Base-by-base conservation (phyloP, 2,329 filamentous ascomycete genomes). In the Aspergillus phoenicis region DNA sequence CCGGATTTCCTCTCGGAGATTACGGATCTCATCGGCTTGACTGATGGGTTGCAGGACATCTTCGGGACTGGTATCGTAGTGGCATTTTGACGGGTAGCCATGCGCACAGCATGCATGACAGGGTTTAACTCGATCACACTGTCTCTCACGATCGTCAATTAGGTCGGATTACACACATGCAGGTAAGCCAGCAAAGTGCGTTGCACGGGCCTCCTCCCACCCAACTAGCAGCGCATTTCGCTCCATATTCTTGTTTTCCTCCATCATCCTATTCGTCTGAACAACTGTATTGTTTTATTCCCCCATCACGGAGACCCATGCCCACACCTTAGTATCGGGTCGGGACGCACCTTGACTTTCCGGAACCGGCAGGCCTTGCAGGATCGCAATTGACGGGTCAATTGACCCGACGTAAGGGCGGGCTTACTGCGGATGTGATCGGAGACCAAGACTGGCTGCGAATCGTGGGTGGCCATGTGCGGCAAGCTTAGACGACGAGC, bases 61-160 rank as follows among this genome's bases (percentile, higher is more conserved):
- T 7, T 73, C 74, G 3, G 71, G 66, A 8, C 68, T 57, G 6
- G 60, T 64, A n/a, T 77, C 74, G 61, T 76, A 77, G 10, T 73
- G 69, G 57, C 75, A 77, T 64, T 74, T 72, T 15, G 75, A 76
- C 0, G 75, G 75, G 54, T 77, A 75, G 4, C 75, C 75, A 64
- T 77, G 74, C 7, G 75, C 73, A 59, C 75, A 77, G 62, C 75
- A 77, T 55, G 75, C 74, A 61, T 77, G 74, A 59, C 74, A 77
- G 58, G 75, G 75, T 58, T 73, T 73, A 26, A 77, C 71, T 51
- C 75, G 74, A 60, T 77, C 75, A 63, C 75, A 77, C 74, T 77
- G 66, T 52, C 28, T 30, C 49, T 24, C 8, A 33, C 43, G n/a
- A 58, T 56, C 43, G 58, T 59, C 60, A 63, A 55, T 51, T 51